Evolutionary conservation across 176 grass and related monocot species (phyloP).

Genomic region (Cymbopogon citratus): DNA sequence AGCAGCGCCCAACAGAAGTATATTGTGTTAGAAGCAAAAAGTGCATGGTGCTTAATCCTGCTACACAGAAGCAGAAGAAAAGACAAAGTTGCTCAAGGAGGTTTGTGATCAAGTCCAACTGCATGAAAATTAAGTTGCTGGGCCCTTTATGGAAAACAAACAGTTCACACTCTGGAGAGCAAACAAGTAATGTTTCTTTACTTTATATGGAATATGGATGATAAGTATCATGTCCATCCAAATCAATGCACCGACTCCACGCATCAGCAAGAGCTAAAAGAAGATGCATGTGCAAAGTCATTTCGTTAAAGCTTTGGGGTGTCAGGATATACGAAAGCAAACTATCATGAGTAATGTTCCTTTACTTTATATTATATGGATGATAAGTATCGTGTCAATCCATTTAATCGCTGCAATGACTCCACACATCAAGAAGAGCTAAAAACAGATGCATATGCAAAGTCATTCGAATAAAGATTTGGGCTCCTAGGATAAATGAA

Average conservation of each 20-base stretch:
- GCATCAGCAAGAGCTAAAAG: not conserved
- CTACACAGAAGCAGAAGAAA: not conserved
- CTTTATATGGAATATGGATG: not conserved
- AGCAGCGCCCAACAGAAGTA: not conserved
- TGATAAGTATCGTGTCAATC: too few relatives aligned
- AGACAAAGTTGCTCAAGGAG: not conserved
- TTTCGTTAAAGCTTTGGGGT: too few relatives aligned
- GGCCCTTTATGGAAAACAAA: not conserved
- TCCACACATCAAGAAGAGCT: too few relatives aligned
- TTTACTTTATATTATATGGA: too few relatives aligned
- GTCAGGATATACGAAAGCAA: not conserved
- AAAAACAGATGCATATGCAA: not conserved
- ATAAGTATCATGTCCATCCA: not conserved
- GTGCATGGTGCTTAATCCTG: not conserved
- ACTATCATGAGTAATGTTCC: too few relatives aligned
- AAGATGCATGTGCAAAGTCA: too few relatives aligned
- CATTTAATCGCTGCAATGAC: too few relatives aligned
- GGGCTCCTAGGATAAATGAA: not conserved
- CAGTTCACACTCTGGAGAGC: not conserved
- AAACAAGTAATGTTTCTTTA: slow-evolving; percentile 9
- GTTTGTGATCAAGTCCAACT: not conserved
- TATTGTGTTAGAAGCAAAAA: not conserved
- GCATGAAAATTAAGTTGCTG: slow-evolving; percentile 3
- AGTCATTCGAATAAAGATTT: not conserved
- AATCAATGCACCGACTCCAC: not conserved